These are phyloP conservation scores for Colletotrichum liriopes DNA, from an alignment of 2,329 filamentous ascomycete species.

Conservation along the genomic window DNA sequence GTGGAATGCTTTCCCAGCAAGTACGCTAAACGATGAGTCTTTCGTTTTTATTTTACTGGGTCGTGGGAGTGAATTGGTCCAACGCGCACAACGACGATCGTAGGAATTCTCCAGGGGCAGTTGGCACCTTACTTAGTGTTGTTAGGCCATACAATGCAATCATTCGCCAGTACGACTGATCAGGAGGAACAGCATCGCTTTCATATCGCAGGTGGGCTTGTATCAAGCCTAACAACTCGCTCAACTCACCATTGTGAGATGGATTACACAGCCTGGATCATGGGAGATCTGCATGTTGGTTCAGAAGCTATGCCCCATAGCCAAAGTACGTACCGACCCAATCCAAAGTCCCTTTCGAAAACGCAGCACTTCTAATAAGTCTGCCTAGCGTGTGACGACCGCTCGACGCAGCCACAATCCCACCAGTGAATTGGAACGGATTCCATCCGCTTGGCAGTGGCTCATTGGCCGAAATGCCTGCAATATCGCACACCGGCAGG, in stretches of 20 bases:
- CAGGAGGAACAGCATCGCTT: no score
- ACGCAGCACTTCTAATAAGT: not conserved
- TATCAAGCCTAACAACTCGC: not conserved
- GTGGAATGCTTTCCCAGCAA: no score
- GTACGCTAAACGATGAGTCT: no score
- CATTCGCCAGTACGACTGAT: no score
- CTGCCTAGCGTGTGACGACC: not conserved
- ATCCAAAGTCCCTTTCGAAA: not conserved
- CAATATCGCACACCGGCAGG: not conserved
- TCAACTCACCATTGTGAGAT: not conserved
- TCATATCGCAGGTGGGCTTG: not conserved
- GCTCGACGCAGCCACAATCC: conserved; percentile 8
- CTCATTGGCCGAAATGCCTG: not conserved
- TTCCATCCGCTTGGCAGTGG: not conserved
- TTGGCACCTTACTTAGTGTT: no score
- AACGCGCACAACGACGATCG: no score
- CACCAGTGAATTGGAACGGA: no score
- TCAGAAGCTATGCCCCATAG: not conserved
- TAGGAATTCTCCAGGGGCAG: no score
- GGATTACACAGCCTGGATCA: not conserved
- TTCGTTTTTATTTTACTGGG: no score
- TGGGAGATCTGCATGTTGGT: not conserved
- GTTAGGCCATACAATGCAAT: no score
- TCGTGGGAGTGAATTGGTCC: no score
- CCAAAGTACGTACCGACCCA: no score